phyloP scores from a whole-genome alignment of 139 green algal genomes.

The Chloropicon primus region DNA sequence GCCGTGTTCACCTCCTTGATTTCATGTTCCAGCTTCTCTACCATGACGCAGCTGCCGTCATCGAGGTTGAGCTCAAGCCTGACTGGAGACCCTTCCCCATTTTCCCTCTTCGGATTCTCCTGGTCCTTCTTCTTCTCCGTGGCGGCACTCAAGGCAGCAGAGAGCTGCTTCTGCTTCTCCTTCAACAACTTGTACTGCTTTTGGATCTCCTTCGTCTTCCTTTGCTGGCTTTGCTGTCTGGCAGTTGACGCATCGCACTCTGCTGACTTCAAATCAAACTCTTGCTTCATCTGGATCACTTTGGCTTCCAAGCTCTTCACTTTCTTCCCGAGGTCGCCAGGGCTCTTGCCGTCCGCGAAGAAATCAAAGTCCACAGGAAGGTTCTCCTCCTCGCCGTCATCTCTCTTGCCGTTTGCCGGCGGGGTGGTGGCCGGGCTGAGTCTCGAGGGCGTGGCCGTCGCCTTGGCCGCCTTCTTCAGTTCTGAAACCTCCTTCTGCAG shows the following conservation, averaged over 20 bases:
- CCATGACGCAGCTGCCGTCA: no score
- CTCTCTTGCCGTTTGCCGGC: no score
- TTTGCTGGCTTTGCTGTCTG: not conserved
- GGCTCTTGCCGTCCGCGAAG: no score
- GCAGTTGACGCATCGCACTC: not conserved
- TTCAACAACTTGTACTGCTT: not conserved
- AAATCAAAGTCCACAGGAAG: no score
- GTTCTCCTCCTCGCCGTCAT: no score
- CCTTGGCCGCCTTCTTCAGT: not conserved
- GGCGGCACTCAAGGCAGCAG: not conserved
- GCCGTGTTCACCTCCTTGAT: not conserved
- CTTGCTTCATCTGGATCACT: not conserved
- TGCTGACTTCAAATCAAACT: not conserved
- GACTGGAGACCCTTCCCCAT: no score
- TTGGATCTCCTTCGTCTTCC: not conserved
- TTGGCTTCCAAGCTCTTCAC: no score
- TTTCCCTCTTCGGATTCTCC: no score
- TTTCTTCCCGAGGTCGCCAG: no score
- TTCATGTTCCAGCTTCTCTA: not conserved
- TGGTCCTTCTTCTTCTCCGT: not conserved
- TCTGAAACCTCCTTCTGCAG: not conserved
- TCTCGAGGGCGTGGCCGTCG: no score
- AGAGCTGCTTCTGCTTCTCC: not conserved
- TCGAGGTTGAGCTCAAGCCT: no score
- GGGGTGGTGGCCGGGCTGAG: no score